Evolutionary conservation across 805 yeast genomes (phyloP).

Genomic region (Wickerhamomyces xylosicus): DNA sequence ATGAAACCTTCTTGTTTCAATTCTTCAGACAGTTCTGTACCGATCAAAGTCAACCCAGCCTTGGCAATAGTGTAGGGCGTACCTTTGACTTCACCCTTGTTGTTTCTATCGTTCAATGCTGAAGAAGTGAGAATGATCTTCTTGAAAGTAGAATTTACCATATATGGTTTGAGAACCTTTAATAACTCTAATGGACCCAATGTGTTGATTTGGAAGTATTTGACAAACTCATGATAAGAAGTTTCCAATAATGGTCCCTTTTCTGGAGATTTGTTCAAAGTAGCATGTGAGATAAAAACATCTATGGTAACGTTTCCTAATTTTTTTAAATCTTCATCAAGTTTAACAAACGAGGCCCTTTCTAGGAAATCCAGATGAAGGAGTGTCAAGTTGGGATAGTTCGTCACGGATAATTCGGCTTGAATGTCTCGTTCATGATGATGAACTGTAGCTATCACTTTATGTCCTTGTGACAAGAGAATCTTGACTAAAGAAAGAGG

Average conservation of each 20-base stretch:
- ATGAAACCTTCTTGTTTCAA: conserved; percentile 17
- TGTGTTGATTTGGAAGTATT: conserved; percentile 19
- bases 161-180: conserved; percentile 20
- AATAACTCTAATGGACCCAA: conserved; percentile 23
- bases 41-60: conserved; percentile 23
- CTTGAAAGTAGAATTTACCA: conserved; percentile 17
- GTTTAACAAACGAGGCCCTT: conserved; percentile 6
- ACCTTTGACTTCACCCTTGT: conserved; percentile 17
- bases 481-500: conserved; percentile 15
- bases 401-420: conserved; percentile 13
- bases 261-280: conserved; percentile 13
- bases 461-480: conserved; percentile 6
- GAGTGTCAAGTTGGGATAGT: conserved; percentile 13
- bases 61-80: conserved; percentile 27
- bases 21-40: conserved; percentile 19
- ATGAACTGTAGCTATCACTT: conserved; percentile 18
- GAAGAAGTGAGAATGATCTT: conserved; percentile 23
- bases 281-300: conserved; percentile 27
- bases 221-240: conserved; percentile 10
- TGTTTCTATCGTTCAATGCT: conserved; percentile 14
- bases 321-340: conserved; percentile 11
- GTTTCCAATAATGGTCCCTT: conserved; percentile 11
- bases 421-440: conserved; percentile 1
- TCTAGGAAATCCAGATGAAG: conserved; percentile 14
- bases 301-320: conserved; percentile 20